Percentiles rank a stretch among this genome's conserved stretches.
These are phyloP conservation scores for Pulicaria dysenterica DNA, from an alignment of 129 eudicot species.

Conservation along the genomic window DNA sequence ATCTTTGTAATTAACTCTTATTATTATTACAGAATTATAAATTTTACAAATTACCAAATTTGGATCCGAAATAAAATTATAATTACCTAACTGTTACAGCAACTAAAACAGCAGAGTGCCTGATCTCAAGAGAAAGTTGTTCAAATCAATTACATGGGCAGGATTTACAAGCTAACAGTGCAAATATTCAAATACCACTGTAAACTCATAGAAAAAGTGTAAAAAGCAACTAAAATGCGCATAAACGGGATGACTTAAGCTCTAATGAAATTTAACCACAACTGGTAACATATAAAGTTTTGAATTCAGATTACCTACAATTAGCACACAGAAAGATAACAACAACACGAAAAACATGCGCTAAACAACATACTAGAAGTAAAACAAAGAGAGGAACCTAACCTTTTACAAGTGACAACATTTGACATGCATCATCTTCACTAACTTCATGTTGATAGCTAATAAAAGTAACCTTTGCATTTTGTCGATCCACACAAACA, in stretches of 20 bases:
- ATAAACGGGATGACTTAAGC: constrained; percentile 20
- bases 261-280: constrained; percentile 27
- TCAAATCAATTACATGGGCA: not conserved
- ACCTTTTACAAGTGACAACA: constrained; percentile 37
- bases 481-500: constrained; percentile 49
- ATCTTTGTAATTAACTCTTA: no score
- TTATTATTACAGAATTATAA: no score
- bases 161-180: not conserved
- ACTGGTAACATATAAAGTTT: constrained; percentile 29
- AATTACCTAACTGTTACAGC: not conserved
- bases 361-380: constrained; percentile 27
- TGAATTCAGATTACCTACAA: constrained; percentile 34
- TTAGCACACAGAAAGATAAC: constrained; percentile 31
- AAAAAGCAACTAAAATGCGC: constrained; percentile 2
- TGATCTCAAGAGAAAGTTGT: not conserved
- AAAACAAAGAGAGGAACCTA: constrained; percentile 19
- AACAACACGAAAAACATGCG: constrained; percentile 25
- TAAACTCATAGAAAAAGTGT: constrained; percentile 7
- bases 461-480: constrained; percentile 54
- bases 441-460: constrained; percentile 15
- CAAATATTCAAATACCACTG: not conserved
- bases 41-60: no score
- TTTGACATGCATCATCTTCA: constrained; percentile 22
- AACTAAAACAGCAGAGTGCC: not conserved
- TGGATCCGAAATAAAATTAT: no score